Evolutionary conservation across 1,284 basidiomycete genomes (phyloP), one percentile per base, ranked within the genome.

Genomic region (Irpex lacteus): DNA sequence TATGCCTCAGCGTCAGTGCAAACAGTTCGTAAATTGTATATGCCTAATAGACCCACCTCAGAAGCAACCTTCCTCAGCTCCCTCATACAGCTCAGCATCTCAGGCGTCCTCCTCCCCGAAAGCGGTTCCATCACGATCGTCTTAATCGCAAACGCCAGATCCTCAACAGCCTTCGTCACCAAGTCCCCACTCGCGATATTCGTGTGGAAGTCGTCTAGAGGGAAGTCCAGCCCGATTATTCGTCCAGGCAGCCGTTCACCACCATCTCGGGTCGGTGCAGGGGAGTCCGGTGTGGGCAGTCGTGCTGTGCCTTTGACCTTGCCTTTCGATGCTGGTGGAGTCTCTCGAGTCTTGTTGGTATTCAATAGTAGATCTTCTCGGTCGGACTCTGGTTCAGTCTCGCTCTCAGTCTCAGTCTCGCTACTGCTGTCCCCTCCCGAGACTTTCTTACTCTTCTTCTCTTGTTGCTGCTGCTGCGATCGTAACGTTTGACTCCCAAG

Each of bases 151-250:
- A 74, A 80, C 9, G 81, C 86, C 37, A 96, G 74, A 75, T 96
- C 94, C 70, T 90, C 85, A 8, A 94, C 89, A 0, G 92, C 92
- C 75, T 96, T 94, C 26, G 82, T 85, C 58, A 95, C 92, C 15
- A 94, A 77, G 72, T 94, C 92, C 0, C 91, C 92, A 59, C 84
- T 81, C 50, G 82, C 80, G 18, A 92, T 77, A 69, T 93, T 89
- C 68, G 82, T 79, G 66, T 79, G 78, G 76, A 96, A 96, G 76
- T 96, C 94, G 59, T 79, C 80, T 50, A 96, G 78, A 1, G 94
- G 94, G 67, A 81, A 80, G 1, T 87, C 85, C 60, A 82, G 84
- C n/a, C 91, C 90, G 52, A 96, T 85, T 59, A 92, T 90, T 53
- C 88, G 78, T 5, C 87, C 87, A 75, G 11, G 75, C 77, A 11